Base-by-base conservation (phyloP, 768 basidiomycete genomes). In the Naematelia encephala region DNA sequence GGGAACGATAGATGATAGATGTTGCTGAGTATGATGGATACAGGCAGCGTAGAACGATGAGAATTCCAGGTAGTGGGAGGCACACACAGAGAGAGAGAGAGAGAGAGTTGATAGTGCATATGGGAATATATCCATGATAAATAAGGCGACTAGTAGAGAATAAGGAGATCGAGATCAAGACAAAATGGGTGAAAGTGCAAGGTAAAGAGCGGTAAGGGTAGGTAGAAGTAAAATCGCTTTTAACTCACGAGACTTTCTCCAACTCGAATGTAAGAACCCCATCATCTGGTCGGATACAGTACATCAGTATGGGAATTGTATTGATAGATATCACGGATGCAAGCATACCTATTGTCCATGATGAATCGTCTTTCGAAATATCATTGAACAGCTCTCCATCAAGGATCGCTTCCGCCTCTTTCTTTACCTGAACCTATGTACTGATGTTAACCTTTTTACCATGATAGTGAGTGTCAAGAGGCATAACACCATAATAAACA, bases 301-400 rank as follows among this genome's bases (percentile, higher is more conserved):
- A 12, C 23, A 51, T 52, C 51, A n/a, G n/a, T n/a, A n/a, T n/a
- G n/a, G n/a, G n/a, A 50, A 54, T 21, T 26, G 34, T 28, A n/a
- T 28, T 43, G 29, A 23, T 49, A 50, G 19, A 42, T 26, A 29
- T 26, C 10, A 16, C 0, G 30, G 50, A 22, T 11, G 13, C 12
- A 51, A 85, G 56, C 63, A n/a, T n/a, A 93, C 93, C 86, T 34
- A 98, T 75, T 5, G 89, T 92, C 96, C 96, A 98, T 13, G 92
- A 94, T 59, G 91, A 94, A 47, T 98, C 96, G 63, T 96, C 96
- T 49, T 96, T 81, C 72, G 93, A 92, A 80, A 98, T 87, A 61
- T 93, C 92, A 69, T 87, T 87, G 80, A 89, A 92, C 34, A 99
- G 82, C 58, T 92, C 88, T 14, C 96, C 96, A n/a, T 83, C 82